Percentiles rank a stretch among this genome's conserved stretches.
Conservation (phyloP, 2,329 filamentous ascomycete genomes). For the Colletotrichum zoysiae region DNA sequence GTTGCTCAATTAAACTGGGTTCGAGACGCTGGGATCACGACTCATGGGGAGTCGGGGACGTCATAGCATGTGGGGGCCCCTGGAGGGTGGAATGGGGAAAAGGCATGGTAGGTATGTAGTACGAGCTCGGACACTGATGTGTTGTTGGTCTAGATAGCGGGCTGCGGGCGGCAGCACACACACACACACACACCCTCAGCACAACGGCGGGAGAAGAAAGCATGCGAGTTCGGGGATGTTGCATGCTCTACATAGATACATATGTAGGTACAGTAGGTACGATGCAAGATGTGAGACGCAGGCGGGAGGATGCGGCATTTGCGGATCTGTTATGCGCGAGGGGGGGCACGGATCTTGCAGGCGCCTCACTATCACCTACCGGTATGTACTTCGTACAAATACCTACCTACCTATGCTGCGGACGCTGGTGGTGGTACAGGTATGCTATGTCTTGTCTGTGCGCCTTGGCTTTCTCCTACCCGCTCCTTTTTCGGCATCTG, state of each 20-base stretch:
- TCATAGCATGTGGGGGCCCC: slow-evolving; percentile 30
- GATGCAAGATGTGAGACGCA: background rate
- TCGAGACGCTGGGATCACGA: background rate
- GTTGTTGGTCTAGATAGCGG: background rate
- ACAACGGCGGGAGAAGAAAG: background rate
- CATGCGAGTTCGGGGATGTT: too few relatives aligned
- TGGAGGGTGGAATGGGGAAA: background rate
- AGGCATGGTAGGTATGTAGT: background rate
- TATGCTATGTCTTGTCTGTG: background rate
- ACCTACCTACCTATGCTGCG: background rate
- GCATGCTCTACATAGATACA: too few relatives aligned
- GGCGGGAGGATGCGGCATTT: background rate
- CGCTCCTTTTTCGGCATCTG: background rate
- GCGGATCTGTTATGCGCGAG: background rate
- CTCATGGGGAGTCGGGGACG: background rate
- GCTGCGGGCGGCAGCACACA: slow-evolving; percentile 26
- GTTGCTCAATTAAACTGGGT: background rate
- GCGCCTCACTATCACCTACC: background rate
- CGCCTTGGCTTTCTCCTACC: background rate
- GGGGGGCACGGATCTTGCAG: slow-evolving; percentile 1
- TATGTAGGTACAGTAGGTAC: too few relatives aligned
- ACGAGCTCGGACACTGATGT: background rate
- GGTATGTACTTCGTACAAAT: background rate
- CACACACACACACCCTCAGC: too few relatives aligned
- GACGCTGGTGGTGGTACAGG: too few relatives aligned